These are phyloP conservation scores for Suillus placidus DNA, from an alignment of 768 basidiomycete species.

Conservation along the genomic window DNA sequence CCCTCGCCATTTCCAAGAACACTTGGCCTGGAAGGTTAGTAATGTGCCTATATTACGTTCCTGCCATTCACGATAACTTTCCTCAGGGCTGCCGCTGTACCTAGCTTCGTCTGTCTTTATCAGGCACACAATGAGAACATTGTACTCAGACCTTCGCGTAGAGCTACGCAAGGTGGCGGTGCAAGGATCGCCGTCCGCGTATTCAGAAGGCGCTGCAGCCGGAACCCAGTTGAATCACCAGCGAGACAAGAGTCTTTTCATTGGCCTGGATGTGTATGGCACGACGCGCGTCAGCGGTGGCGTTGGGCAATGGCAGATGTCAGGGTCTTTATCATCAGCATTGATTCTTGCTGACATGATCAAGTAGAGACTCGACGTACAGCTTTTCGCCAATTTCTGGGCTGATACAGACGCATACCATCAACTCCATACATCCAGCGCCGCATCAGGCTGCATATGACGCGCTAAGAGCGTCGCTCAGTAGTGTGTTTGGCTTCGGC, in stretches of 20 bases:
- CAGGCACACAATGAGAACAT: constrained; percentile 72
- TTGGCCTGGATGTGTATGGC: constrained; percentile 60
- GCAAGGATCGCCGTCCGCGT: constrained; percentile 19
- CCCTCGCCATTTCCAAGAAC: constrained; percentile 73
- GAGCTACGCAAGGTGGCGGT: constrained; percentile 52
- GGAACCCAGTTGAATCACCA: constrained; percentile 8
- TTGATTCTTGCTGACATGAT: background rate
- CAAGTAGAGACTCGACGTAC: constrained; percentile 67
- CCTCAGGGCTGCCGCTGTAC: constrained; percentile 69
- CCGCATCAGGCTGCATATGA: constrained; percentile 75
- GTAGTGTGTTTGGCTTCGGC: constrained; percentile 26
- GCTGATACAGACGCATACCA: constrained; percentile 61
- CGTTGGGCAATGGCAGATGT: constrained; percentile 75
- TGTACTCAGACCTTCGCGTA: constrained; percentile 69
- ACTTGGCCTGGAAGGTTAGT: constrained; percentile 69
- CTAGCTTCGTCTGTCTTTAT: constrained; percentile 69
- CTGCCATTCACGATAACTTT: background rate
- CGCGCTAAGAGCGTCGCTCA: constrained; percentile 46
- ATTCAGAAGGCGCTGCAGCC: background rate
- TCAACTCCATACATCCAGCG: constrained; percentile 79
- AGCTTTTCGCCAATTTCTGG: constrained; percentile 69
- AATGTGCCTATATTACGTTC: background rate
- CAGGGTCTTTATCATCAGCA: constrained; percentile 31
- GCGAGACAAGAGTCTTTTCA: constrained; percentile 60
- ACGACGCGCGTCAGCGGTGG: constrained; percentile 64